A percentile compares a stretch with the other conserved stretches of the same genome.
Conservation (phyloP, 768 basidiomycete species). For the Russula sp. region DNA sequence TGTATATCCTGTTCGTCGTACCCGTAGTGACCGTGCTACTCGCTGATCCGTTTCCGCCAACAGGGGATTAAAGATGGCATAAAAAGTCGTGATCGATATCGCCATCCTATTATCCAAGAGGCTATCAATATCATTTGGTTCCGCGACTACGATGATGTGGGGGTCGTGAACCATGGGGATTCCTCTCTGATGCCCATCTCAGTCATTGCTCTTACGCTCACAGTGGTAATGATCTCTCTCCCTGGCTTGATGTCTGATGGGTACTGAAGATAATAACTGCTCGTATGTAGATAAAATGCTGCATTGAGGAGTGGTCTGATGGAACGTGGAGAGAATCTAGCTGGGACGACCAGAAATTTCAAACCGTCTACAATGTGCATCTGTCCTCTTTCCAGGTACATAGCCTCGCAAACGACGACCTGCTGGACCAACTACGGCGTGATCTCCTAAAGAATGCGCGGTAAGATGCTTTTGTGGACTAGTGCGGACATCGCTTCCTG, state of each 20-base stretch:
- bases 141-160: not conserved
- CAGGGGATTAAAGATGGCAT: too few species aligned
- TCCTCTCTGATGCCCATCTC: not conserved
- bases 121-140: conserved; percentile 3
- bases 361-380: not conserved
- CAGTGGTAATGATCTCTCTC: not conserved
- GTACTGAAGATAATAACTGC: too few species aligned
- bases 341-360: not conserved
- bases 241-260: too few species aligned
- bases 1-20: not conserved
- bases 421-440: not conserved
- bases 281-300: not conserved
- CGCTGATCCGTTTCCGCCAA: not conserved
- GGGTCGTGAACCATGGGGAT: too few species aligned
- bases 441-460: not conserved
- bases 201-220: not conserved
- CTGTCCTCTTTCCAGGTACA: not conserved
- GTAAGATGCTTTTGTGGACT: not conserved
- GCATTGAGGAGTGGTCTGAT: not conserved
- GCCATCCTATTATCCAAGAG: conserved; percentile 7
- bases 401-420: not conserved
- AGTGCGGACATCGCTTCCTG: not conserved
- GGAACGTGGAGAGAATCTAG: not conserved
- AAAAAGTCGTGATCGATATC: not conserved
- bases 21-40: not conserved